Base-by-base conservation (phyloP, 257 asterid genomes). In the Thymus mandschuricus region DNA sequence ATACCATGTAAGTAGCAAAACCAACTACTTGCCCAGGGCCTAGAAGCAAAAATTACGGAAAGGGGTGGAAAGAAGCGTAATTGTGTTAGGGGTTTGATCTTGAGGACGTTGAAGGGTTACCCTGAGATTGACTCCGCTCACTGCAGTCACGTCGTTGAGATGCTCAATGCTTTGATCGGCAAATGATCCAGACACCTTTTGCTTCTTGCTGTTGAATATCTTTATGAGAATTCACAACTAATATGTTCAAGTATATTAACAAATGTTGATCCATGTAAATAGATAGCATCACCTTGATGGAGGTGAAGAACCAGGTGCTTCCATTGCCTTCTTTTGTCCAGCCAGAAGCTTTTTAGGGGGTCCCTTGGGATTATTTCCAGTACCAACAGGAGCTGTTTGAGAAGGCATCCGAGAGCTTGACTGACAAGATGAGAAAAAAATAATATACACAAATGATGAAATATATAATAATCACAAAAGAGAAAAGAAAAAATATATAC, bases 101-200 rank as follows among this genome's bases (percentile, higher is more conserved):
- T 59, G 34, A 73, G 71, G 60, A 57, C 63, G 51, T 67, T 67
- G 59, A 74, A 74, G 49, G 63, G 27, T 81, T 91, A 94, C 99
- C 95, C 93, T 83, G 79, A 94, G 87, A 83, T 91, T 87, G 81
- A 94, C 97, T 68, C 99, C 99, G 78, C 99, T 94, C 51, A 88
- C 96, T 73, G 96, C 99, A 69, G 98, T 94, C 66, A 94, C 99
- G 80, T 94, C 99, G 75, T 94, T 94, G 74, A 94, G 98, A 70
- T 94, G 99, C 75, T 94, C 99, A 65, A 94, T 94, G 86, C 98
- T 94, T 76, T 94, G 99, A 86, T 91, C 99, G 66, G 78, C 45
- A 69, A 87, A 84, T 76, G 78, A 87, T 64, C 96, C 97, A 30
- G 98, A 86, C 65, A 82, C 96, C 74, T 91, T 94, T 80, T 88